A percentile compares a stretch with the other conserved stretches of the same genome.
These are phyloP conservation scores for Gentiana straminea DNA, from an alignment of 257 asterid species.

Conservation along the genomic window DNA sequence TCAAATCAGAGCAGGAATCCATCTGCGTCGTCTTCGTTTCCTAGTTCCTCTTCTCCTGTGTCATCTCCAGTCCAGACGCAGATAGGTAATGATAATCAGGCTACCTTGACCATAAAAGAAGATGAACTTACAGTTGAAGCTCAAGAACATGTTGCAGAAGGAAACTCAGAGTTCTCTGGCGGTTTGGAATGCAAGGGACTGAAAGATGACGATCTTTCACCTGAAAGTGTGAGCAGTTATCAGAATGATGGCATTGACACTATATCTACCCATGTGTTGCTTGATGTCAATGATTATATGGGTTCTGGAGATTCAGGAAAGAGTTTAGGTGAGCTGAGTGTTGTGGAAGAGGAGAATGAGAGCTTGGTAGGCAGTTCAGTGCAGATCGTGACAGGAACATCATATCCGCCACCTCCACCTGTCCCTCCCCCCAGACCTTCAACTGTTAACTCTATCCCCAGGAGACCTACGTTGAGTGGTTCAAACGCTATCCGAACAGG, in stretches of 20 bases:
- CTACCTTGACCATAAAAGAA: constrained; percentile 39
- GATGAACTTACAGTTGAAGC: constrained; percentile 41
- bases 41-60: constrained; percentile 39
- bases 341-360: constrained; percentile 49
- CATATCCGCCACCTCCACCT: constrained; percentile 97
- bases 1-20: constrained; percentile 57
- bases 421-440: constrained; percentile 87
- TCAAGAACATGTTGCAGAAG: constrained; percentile 48
- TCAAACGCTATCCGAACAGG: constrained; percentile 47
- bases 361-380: constrained; percentile 37
- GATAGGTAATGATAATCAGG: constrained; percentile 21
- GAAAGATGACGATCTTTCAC: constrained; percentile 34
- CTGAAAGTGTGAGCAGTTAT: constrained; percentile 24
- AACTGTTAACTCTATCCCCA: constrained; percentile 32
- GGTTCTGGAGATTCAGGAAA: constrained; percentile 34
- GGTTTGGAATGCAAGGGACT: constrained; percentile 25
- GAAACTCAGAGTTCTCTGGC: constrained; percentile 27
- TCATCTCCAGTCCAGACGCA: constrained; percentile 45
- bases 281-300: constrained; percentile 24
- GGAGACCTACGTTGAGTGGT: constrained; percentile 40
- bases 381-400: constrained; percentile 40
- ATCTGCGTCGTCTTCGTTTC: constrained; percentile 24
- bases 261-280: constrained; percentile 26
- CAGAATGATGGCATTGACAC: constrained; percentile 28
- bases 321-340: constrained; percentile 30